A percentile compares a stretch with the other conserved stretches of the same genome.
Conservation (phyloP, 2,329 filamentous ascomycete genomes). For the Aspergillus amoenus region DNA sequence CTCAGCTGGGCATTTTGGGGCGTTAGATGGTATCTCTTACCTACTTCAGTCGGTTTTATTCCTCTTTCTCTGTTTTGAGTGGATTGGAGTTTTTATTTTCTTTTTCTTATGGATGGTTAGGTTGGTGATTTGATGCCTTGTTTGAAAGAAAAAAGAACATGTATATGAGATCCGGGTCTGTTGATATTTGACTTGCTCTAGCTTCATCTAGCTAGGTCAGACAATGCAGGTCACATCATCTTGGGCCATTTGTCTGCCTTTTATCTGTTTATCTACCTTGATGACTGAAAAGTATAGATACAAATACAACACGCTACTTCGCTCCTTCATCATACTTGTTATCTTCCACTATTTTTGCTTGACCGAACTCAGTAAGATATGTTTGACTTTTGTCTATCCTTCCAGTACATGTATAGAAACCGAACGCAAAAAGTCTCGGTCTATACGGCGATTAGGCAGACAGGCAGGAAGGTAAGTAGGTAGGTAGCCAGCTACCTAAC, state of each 20-base stretch:
- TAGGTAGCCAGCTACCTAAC: neutral
- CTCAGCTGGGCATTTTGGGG: neutral
- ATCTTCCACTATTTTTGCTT: too few species aligned
- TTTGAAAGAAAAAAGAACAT: neutral
- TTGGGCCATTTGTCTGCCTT: neutral
- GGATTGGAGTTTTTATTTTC: neutral
- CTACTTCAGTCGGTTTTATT: neutral
- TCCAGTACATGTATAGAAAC: neutral
- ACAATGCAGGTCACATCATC: neutral
- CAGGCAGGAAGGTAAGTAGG: neutral
- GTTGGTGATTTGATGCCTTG: neutral
- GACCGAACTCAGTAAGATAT: neutral
- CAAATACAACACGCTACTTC: neutral
- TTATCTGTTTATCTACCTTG: neutral
- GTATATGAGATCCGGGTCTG: neutral
- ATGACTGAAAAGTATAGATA: conserved; percentile 5
- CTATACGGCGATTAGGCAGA: neutral
- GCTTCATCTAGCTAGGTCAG: neutral
- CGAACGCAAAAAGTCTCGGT: neutral
- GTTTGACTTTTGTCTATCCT: neutral
- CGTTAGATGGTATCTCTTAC: neutral
- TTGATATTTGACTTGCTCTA: neutral
- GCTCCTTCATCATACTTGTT: neutral
- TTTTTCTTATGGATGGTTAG: neutral
- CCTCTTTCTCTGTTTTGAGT: neutral